These are phyloP conservation scores for Microdochium bolleyi DNA, from an alignment of 2,329 filamentous ascomycete species.

Conservation along the genomic window DNA sequence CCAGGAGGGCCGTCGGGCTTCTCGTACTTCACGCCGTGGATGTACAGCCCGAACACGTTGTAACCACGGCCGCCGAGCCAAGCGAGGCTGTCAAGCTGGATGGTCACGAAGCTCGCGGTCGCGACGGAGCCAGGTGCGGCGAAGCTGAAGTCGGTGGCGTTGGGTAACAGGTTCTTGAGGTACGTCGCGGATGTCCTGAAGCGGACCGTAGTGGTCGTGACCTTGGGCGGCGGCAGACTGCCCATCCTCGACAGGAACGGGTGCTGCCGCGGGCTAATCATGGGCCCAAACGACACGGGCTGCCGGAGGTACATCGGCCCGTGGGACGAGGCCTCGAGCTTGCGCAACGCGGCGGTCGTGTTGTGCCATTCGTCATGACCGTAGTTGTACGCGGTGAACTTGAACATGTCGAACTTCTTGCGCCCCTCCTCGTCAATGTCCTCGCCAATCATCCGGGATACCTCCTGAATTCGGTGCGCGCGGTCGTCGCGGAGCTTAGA, in stretches of 20 bases:
- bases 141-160: conserved; percentile 27
- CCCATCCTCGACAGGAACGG: conserved; percentile 3
- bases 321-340: conserved; percentile 34
- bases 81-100: conserved; percentile 38
- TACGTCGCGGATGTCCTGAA: conserved; percentile 42
- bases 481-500: conserved; percentile 49
- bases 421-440: conserved; percentile 29
- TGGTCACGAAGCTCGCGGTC: conserved; percentile 32
- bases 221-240: conserved; percentile 18
- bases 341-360: conserved; percentile 38
- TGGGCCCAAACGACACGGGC: conserved; percentile 36
- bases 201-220: conserved; percentile 35
- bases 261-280: conserved; percentile 33
- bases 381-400: conserved; percentile 42
- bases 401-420: conserved; percentile 27
- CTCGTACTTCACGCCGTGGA: conserved; percentile 52
- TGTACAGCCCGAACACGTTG: conserved; percentile 48
- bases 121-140: conserved; percentile 32
- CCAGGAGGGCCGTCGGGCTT: conserved; percentile 35
- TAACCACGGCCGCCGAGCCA: conserved; percentile 57
- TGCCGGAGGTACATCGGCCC: conserved; percentile 31
- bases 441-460: conserved; percentile 41
- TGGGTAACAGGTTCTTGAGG: conserved; percentile 39
- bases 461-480: conserved; percentile 48
- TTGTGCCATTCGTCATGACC: conserved; percentile 51